Conservation (phyloP, 805 yeast genomes). For the Saturnispora quitensis region DNA sequence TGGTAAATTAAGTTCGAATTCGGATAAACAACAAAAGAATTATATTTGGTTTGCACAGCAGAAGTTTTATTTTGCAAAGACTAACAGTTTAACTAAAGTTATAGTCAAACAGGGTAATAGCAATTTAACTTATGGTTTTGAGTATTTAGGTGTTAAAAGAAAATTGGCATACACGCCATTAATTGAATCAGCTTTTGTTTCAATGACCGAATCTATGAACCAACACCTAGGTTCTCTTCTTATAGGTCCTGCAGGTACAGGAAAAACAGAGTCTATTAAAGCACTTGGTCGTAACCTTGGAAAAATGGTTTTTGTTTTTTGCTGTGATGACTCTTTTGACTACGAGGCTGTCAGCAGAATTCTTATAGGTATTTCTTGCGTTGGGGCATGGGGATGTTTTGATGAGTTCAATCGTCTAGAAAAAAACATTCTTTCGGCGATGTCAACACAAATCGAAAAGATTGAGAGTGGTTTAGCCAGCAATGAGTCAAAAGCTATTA, state of each 20-base stretch:
- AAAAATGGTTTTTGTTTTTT: constrained; percentile 71
- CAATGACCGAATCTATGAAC: constrained; percentile 66
- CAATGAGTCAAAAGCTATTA: constrained; percentile 21
- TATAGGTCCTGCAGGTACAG: constrained; percentile 96
- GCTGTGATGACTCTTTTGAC: constrained; percentile 87
- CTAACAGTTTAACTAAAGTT: constrained; percentile 25
- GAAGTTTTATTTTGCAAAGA: constrained; percentile 33
- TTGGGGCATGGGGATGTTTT: constrained; percentile 94
- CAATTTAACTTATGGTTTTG: constrained; percentile 60
- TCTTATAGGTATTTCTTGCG: constrained; percentile 65
- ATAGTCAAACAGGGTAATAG: constrained; percentile 45
- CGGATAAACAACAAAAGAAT: neutral
- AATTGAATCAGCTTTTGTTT: constrained; percentile 49
- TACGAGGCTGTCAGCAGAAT: constrained; percentile 70
- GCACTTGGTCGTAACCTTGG: constrained; percentile 77
- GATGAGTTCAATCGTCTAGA: constrained; percentile 87
- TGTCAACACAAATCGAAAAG: constrained; percentile 67
- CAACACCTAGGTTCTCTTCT: constrained; percentile 82
- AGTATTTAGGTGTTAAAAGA: constrained; percentile 69
- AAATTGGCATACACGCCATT: constrained; percentile 71
- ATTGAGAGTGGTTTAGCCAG: constrained; percentile 48
- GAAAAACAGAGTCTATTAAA: constrained; percentile 87
- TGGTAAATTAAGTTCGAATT: constrained; percentile 2
- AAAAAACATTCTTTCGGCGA: constrained; percentile 66
- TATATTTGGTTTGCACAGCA: constrained; percentile 47